These are phyloP conservation scores for Fusarium hostae DNA, from an alignment of 2,329 filamentous ascomycete species.

Conservation along the genomic window DNA sequence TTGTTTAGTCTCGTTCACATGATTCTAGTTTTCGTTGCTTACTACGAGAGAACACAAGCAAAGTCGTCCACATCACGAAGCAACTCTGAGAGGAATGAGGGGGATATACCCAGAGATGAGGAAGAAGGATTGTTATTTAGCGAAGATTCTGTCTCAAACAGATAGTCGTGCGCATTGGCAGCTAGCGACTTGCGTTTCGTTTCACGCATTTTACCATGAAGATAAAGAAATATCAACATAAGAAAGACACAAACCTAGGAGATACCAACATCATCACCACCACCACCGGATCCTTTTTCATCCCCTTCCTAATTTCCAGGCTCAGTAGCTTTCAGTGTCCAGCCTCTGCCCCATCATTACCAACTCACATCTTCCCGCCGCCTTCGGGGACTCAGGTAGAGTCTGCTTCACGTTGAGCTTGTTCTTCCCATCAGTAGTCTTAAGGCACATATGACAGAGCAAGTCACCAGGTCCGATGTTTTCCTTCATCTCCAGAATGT, in stretches of 20 bases:
- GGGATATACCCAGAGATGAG: background rate
- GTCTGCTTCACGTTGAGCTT: slow-evolving; percentile 8
- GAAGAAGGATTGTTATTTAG: slow-evolving; percentile 13
- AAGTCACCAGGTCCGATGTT: slow-evolving; percentile 1
- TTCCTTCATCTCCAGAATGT: background rate
- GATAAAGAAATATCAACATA: background rate
- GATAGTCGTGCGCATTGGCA: background rate
- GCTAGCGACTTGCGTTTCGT: background rate
- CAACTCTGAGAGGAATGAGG: background rate
- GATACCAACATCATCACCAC: background rate
- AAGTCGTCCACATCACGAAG: background rate
- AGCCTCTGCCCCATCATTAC: background rate
- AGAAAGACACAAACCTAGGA: background rate
- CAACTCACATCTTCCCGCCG: background rate
- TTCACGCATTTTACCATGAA: background rate
- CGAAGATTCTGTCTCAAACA: background rate
- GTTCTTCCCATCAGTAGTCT: slow-evolving; percentile 1
- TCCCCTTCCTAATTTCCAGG: background rate
- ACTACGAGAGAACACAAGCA: slow-evolving; percentile 10
- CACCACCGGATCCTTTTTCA: background rate
- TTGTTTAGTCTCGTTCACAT: slow-evolving; percentile 8
- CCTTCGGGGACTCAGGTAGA: background rate
- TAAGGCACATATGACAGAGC: slow-evolving; percentile 10
- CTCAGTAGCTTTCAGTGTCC: background rate
- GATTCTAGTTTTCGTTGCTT: slow-evolving; percentile 11